Conservation (phyloP, 1,284 basidiomycete species). For the Trichosporon inkin region DNA sequence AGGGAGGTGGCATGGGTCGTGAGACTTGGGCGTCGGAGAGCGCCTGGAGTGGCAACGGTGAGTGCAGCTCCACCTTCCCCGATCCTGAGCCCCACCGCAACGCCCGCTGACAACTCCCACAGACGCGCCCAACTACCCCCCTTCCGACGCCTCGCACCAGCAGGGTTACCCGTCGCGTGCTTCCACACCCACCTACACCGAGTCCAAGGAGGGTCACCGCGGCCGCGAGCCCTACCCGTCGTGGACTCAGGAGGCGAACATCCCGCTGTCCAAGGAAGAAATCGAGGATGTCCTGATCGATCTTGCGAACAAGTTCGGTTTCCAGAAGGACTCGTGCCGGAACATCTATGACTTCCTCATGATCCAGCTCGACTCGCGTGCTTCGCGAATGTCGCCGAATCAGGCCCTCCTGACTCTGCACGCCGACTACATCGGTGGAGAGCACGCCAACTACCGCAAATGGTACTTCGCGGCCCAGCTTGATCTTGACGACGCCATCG, state of each 20-base stretch:
- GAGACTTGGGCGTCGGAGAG: conserved; percentile 51
- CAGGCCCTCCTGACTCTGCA: conserved; percentile 92
- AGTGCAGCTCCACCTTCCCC: conserved; percentile 38
- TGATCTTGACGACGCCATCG: conserved; percentile 96
- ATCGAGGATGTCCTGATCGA: conserved; percentile 99
- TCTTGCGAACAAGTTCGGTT: conserved; percentile 97
- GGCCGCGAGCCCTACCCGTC: conserved; percentile 61
- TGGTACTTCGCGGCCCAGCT: conserved; percentile 99
- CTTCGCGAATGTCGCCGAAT: conserved; percentile 95
- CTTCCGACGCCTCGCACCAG: conserved; percentile 42
- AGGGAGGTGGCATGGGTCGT: conserved; percentile 47
- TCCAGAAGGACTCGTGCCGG: conserved; percentile 74
- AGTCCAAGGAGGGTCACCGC: conserved; percentile 61
- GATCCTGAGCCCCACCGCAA: background rate
- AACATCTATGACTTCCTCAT: conserved; percentile 92
- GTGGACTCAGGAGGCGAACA: conserved; percentile 86
- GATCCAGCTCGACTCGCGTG: conserved; percentile 93
- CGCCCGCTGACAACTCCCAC: background rate
- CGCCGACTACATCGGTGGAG: conserved; percentile 97
- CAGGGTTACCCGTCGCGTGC: conserved; percentile 42
- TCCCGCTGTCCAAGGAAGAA: conserved; percentile 95
- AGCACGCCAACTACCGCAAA: conserved; percentile 93
- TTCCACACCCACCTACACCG: conserved; percentile 50
- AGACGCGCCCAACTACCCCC: conserved; percentile 29
- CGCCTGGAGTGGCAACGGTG: conserved; percentile 37